Conservation (phyloP, 331 rosid genomes). For the Rosa hybrid region DNA sequence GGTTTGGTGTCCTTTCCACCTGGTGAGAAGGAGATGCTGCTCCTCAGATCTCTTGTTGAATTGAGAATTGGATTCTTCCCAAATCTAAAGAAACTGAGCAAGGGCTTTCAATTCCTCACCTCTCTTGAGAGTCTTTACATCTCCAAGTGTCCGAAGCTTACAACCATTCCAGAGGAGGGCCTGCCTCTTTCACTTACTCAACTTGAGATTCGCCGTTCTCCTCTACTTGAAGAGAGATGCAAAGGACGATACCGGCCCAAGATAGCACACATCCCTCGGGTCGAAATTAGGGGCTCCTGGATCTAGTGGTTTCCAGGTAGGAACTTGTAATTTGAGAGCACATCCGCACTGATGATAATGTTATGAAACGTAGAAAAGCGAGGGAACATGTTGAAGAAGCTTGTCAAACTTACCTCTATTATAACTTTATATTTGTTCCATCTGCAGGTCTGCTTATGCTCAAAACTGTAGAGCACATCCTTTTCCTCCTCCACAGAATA, state of each 20-base stretch:
- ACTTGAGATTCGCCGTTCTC: neutral
- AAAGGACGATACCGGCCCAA: conserved; percentile 12
- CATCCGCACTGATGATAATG: neutral
- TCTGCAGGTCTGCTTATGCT: neutral
- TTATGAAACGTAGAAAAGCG: no score
- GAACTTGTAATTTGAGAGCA: neutral
- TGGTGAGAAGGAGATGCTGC: neutral
- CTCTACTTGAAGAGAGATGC: conserved; percentile 16
- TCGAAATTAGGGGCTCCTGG: neutral
- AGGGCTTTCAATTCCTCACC: neutral
- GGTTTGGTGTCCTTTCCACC: neutral
- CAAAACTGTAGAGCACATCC: neutral
- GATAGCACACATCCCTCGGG: conserved; percentile 17
- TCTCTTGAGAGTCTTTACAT: neutral
- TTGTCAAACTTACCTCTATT: no score
- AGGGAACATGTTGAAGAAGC: no score
- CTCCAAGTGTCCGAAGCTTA: conserved; percentile 2
- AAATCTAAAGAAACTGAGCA: neutral
- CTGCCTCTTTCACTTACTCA: conserved; percentile 21
- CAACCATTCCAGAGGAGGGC: conserved; percentile 15
- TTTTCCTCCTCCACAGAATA: no score
- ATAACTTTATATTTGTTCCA: no score
- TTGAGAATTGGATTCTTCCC: neutral
- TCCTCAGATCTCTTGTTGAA: neutral
- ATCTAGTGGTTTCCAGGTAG: neutral